Base-by-base conservation (phyloP, 192 early-diverging fungal genomes). In the Phycomyces nitens region DNA sequence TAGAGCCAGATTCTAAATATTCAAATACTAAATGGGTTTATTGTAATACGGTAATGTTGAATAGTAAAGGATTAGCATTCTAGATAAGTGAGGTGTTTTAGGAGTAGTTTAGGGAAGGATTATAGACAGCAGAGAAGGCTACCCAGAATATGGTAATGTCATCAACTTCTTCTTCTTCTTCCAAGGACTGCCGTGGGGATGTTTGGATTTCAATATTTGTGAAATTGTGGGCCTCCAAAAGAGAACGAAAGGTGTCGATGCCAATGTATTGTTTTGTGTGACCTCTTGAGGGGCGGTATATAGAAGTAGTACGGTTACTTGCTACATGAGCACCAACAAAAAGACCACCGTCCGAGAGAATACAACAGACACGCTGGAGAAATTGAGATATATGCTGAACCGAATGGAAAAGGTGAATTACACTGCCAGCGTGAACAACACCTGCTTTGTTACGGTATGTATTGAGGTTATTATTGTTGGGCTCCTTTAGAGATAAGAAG, bases 321-420 rank as follows among this genome's bases (percentile, higher is more conserved):
- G 15, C 44, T 18, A 47, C 44, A 11, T 47, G 44, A n/a, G 44
- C 44, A 47, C 44, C 44, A n/a, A 47, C 18, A 18, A 47, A 47
- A 7, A 47, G 11, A 11, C 44, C 44, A 3, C 44, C 44, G 2
- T 14, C 3, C 44, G 3, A 18, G 15, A 47, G 44, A 2, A 47
- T n/a, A n/a, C 12, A n/a, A 11, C 12, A n/a, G 3, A 47, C 44
- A 6, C 15, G 18, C 18, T 47, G 44, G 2, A 47, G 44, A 47
- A 47, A 47, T 18, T 18, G 44, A 18, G 44, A 47, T 14, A 47
- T 47, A 18, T 11, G 44, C 18, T 47, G 15, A 47, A 11, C 11
- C 12, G 44, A 47, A 18, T 51, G 26, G 26, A 71, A 65, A 22
- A 71, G 53, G 21, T 71, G 69, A n/a, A 71, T 26, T 21, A 71